Evolutionary conservation across 2,329 filamentous ascomycete species (phyloP), one percentile per base, ranked within the genome.

Genomic region (Apiospora phragmitis): DNA sequence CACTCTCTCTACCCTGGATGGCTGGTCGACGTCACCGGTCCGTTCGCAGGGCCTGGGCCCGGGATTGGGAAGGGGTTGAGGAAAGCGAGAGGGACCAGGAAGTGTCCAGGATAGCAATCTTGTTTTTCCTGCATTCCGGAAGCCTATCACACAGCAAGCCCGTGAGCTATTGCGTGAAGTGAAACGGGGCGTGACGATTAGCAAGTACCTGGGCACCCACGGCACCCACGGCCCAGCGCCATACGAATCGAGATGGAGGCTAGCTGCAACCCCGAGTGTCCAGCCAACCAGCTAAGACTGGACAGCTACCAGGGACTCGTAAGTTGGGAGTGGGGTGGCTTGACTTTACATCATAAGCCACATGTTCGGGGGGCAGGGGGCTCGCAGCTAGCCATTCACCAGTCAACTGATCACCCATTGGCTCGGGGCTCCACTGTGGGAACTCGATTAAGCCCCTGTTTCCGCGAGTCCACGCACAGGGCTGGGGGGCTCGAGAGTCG

Each of bases 221-320:
- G 8, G 18, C 7, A 12, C 26, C 55, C 32, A 9, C 1, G 32
- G 14, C 5, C 3, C 51, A 12, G 5, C 3, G 16, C 29, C 29
- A 38, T 62, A 38, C 32, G 32, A 62, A 62, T 62, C 55, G 55
- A 62, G 55, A 62, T 62, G 55, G 55, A 62, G 55, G 55, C 55
- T 62, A 62, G 55, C 55, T 62, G 32, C 55, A 62, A 62, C 55
- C 55, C 55, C 55, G 24, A 62, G 55, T 62, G 55, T 62, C 55
- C 55, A 62, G 32, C 55, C 38, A 62, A 62, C 55, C 55, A 62
- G 32, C 55, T 62, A 62, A 62, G 55, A 59, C 29, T n/a, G 24
- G 49, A 24, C 12, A 21, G 42, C 42, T 3, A 42, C 42, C 4
- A 5, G 42, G 42, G 18, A n/a, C 43, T 47, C 43, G 43, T 47